Percentiles rank a stretch among this genome's conserved stretches.
Conservation (phyloP, 2,329 filamentous ascomycete genomes). For the Ophiostoma piceae region DNA sequence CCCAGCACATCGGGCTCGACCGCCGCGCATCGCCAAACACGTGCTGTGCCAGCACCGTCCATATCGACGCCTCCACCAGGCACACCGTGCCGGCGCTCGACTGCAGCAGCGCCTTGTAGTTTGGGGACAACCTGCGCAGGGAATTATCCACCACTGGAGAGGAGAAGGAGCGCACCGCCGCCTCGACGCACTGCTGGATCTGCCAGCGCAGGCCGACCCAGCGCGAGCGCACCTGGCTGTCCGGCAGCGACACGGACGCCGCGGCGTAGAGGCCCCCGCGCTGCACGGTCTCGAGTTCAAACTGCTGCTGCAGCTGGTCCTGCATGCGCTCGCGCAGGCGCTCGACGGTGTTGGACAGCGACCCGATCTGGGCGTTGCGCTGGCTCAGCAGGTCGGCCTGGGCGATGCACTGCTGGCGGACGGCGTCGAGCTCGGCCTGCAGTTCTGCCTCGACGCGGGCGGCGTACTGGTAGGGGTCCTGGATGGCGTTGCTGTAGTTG, state of each 20-base stretch:
- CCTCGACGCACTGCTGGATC: background rate
- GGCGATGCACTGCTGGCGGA: slow-evolving; percentile 6
- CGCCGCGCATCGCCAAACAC: slow-evolving; percentile 20
- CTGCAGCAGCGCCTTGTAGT: background rate
- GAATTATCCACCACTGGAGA: no score
- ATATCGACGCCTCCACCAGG: slow-evolving; percentile 22
- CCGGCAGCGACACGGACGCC: background rate
- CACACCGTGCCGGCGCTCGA: background rate
- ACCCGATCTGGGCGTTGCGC: background rate
- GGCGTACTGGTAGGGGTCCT: background rate
- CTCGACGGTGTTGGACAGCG: background rate
- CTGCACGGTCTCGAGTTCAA: background rate
- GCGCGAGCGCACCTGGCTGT: background rate
- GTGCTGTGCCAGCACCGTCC: slow-evolving; percentile 21
- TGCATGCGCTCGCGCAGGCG: background rate
- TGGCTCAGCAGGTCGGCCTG: background rate
- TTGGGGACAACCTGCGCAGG: background rate
- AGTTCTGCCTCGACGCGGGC: background rate
- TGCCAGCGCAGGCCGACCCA: background rate
- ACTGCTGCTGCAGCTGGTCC: background rate
- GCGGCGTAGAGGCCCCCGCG: background rate
- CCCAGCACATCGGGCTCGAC: slow-evolving; percentile 25
- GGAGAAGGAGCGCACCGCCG: background rate
- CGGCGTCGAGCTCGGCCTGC: background rate
- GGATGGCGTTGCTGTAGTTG: background rate